Conservation (phyloP, 140 eudicot genomes). For the Ambrosia hybrid region DNA sequence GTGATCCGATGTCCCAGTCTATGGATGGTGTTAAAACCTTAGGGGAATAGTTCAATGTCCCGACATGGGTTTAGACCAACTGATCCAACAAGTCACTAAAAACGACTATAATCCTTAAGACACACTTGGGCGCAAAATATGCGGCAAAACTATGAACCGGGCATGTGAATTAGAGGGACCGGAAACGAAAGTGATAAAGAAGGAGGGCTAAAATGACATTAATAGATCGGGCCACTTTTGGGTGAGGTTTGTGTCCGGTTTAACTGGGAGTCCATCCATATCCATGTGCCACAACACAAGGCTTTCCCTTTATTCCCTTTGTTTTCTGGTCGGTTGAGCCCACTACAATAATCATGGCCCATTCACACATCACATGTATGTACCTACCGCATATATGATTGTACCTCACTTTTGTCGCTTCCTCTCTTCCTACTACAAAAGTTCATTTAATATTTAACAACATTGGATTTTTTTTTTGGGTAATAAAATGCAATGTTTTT, state of each 20-base stretch:
- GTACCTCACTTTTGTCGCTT: constrained; percentile 20
- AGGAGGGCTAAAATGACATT: constrained; percentile 9
- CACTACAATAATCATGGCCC: constrained; percentile 15
- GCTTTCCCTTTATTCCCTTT: constrained; percentile 49
- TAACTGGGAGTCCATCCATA: constrained; percentile 13
- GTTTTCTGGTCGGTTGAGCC: constrained; percentile 51
- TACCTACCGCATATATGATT: constrained; percentile 9
- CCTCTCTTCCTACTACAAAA: neutral
- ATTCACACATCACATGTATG: neutral
- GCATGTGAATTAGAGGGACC: constrained; percentile 1
- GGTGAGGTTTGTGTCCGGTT: constrained; percentile 23
- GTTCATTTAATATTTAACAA: neutral
- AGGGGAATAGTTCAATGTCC: too few relatives aligned
- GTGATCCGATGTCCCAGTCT: too few relatives aligned
- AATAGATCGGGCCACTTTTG: constrained; percentile 20
- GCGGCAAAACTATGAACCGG: neutral
- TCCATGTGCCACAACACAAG: constrained; percentile 29
- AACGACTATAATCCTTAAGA: too few relatives aligned
- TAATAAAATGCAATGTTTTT: neutral
- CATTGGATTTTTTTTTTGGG: too few relatives aligned
- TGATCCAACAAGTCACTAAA: too few relatives aligned
- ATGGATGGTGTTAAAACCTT: too few relatives aligned
- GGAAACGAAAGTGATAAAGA: constrained; percentile 16
- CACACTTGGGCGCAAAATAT: too few relatives aligned
- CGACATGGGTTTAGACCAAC: too few relatives aligned